Evolutionary conservation across 345 rosid genomes (phyloP).

Genomic region (Carallia pectinifolia): DNA sequence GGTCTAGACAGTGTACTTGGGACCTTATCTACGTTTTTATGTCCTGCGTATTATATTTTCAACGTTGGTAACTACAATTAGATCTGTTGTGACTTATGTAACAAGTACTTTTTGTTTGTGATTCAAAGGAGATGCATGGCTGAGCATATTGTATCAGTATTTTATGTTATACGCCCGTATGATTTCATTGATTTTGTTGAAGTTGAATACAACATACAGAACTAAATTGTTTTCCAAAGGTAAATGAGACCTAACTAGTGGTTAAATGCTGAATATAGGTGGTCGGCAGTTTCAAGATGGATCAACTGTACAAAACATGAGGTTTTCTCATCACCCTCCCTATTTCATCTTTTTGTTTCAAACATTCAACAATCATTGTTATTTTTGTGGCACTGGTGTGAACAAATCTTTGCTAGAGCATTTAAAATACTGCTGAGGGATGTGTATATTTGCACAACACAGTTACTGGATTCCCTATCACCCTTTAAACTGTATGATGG

Average conservation of each 20-base stretch:
- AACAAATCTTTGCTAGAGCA: no score
- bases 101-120: neutral
- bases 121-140: neutral
- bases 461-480: no score
- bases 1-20: neutral
- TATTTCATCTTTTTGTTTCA: neutral
- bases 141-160: neutral
- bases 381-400: neutral
- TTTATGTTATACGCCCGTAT: neutral
- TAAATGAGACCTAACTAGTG: constrained; percentile 15
- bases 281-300: constrained; percentile 63
- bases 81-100: neutral
- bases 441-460: no score
- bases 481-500: no score
- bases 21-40: neutral
- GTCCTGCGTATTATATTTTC: neutral
- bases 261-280: constrained; percentile 33
- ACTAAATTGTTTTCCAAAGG: neutral
- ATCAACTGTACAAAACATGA: constrained; percentile 68
- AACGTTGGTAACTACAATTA: neutral
- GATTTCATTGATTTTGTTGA: neutral
- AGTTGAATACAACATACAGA: neutral
- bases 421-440: no score
- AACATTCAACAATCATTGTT: neutral
- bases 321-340: constrained; percentile 31